A percentile compares a stretch with the other conserved stretches of the same genome.
These are phyloP conservation scores for Gypsophila paniculata DNA, from an alignment of 179 eudicot species.

Conservation along the genomic window DNA sequence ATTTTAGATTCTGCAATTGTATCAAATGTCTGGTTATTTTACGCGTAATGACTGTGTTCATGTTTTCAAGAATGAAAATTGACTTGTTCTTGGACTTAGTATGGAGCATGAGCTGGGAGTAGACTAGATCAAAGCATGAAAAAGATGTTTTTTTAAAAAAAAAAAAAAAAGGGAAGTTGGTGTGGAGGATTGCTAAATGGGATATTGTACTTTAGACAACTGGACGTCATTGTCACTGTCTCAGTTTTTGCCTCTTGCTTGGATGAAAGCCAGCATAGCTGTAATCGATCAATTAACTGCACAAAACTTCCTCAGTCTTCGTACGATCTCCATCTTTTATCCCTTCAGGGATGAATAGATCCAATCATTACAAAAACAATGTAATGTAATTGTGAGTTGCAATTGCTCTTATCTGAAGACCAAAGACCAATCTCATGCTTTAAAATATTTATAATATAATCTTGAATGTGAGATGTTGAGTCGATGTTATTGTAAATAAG, in stretches of 20 bases:
- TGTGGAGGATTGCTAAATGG: background rate
- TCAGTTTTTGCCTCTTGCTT: too few relatives aligned
- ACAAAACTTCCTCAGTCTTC: too few relatives aligned
- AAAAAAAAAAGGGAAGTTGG: background rate
- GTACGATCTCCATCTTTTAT: too few relatives aligned
- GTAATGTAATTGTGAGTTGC: background rate
- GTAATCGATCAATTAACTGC: too few relatives aligned
- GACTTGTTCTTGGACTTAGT: slow-evolving; percentile 11
- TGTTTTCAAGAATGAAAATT: slow-evolving; percentile 2
- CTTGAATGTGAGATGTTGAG: background rate
- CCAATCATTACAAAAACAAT: too few relatives aligned
- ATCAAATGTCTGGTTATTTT: background rate
- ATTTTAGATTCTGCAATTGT: background rate
- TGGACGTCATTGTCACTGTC: background rate
- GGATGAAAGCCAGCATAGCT: too few relatives aligned
- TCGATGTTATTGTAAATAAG: background rate
- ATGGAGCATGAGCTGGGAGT: slow-evolving; percentile 8
- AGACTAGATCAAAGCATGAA: slow-evolving; percentile 10
- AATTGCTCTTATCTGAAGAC: slow-evolving; percentile 3
- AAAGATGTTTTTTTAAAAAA: background rate
- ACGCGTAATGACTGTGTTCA: background rate
- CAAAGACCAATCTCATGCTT: background rate
- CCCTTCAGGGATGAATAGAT: too few relatives aligned
- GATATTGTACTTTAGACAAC: background rate
- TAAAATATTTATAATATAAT: background rate